These are phyloP conservation scores for Exobasidium cylindrosporum DNA, from an alignment of 1,284 basidiomycete genomes.

Conservation along the genomic window DNA sequence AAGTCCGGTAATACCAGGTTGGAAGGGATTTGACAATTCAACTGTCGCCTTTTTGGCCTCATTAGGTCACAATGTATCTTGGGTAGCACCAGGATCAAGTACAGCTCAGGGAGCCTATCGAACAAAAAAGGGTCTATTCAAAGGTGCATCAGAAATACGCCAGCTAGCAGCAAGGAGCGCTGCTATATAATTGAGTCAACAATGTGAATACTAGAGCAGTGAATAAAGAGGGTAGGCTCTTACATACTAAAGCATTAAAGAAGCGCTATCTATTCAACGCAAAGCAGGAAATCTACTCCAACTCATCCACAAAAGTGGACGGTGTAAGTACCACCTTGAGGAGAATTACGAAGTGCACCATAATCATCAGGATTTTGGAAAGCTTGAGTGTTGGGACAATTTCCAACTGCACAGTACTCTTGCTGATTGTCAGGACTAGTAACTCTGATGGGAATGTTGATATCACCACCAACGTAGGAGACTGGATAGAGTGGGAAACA, in stretches of 20 bases:
- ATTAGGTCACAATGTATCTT: conserved; percentile 54
- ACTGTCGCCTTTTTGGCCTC: conserved; percentile 50
- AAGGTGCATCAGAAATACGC: conserved; percentile 38
- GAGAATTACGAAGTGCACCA: conserved; percentile 12
- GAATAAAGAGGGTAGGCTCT: too few relatives aligned
- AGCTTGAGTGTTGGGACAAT: conserved; percentile 16
- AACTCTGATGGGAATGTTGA: conserved; percentile 19
- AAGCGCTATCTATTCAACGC: too few relatives aligned
- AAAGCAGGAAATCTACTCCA: background rate
- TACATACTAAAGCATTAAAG: too few relatives aligned
- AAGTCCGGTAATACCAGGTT: conserved; percentile 31
- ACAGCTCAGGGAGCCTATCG: conserved; percentile 43
- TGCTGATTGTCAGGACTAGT: conserved; percentile 6
- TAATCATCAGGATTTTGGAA: conserved; percentile 8
- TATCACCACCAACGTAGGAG: conserved; percentile 18
- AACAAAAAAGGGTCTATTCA: conserved; percentile 20
- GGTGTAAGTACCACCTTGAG: conserved; percentile 11
- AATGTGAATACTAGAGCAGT: too few relatives aligned
- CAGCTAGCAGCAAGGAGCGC: conserved; percentile 44
- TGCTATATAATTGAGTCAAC: conserved; percentile 25
- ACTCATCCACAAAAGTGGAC: conserved; percentile 11
- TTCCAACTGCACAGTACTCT: conserved; percentile 7
- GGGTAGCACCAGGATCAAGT: conserved; percentile 30
- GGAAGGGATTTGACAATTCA: conserved; percentile 53
- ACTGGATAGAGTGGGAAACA: conserved; percentile 6